These are phyloP conservation scores for Corynespora cassiicola DNA, from an alignment of 2,329 filamentous ascomycete species.

Conservation along the genomic window DNA sequence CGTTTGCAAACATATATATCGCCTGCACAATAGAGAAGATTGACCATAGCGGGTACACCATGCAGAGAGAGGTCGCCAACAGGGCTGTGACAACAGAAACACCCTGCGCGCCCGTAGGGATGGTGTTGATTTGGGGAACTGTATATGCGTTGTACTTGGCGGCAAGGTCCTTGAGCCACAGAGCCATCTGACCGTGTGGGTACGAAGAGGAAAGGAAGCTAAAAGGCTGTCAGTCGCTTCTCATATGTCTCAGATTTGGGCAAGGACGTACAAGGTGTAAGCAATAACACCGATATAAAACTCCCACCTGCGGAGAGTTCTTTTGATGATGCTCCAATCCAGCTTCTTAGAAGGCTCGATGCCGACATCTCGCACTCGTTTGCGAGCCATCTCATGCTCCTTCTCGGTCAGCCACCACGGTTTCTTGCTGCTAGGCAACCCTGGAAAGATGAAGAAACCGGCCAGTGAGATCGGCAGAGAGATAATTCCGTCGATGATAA, in stretches of 20 bases:
- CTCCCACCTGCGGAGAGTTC: slow-evolving; percentile 57
- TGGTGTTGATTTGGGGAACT: slow-evolving; percentile 57
- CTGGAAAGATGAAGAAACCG: slow-evolving; percentile 62
- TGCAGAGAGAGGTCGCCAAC: slow-evolving; percentile 58
- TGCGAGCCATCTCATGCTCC: slow-evolving; percentile 38
- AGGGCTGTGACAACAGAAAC: slow-evolving; percentile 58
- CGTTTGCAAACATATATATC: slow-evolving; percentile 52
- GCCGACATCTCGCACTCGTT: slow-evolving; percentile 35
- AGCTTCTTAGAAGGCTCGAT: slow-evolving; percentile 50
- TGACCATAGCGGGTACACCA: slow-evolving; percentile 58
- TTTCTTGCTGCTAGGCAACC: slow-evolving; percentile 57
- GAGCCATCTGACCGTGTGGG: slow-evolving; percentile 57
- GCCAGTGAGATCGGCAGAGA: slow-evolving; percentile 62
- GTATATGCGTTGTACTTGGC: slow-evolving; percentile 47
- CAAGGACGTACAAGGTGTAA: slow-evolving; percentile 53
- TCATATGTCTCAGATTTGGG: not conserved
- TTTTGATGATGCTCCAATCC: slow-evolving; percentile 52
- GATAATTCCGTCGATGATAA: slow-evolving; percentile 65
- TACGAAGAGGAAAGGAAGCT: slow-evolving; percentile 49
- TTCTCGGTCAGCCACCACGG: slow-evolving; percentile 56
- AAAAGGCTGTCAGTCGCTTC: slow-evolving; percentile 6
- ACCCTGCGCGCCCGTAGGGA: slow-evolving; percentile 58
- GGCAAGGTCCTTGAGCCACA: slow-evolving; percentile 59
- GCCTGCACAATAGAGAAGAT: slow-evolving; percentile 53
- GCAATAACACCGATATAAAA: slow-evolving; percentile 58